A percentile compares a stretch with the other conserved stretches of the same genome.
These are phyloP conservation scores for Vitis hybrid DNA, from an alignment of 177 flowering plant genomes.

Conservation along the genomic window DNA sequence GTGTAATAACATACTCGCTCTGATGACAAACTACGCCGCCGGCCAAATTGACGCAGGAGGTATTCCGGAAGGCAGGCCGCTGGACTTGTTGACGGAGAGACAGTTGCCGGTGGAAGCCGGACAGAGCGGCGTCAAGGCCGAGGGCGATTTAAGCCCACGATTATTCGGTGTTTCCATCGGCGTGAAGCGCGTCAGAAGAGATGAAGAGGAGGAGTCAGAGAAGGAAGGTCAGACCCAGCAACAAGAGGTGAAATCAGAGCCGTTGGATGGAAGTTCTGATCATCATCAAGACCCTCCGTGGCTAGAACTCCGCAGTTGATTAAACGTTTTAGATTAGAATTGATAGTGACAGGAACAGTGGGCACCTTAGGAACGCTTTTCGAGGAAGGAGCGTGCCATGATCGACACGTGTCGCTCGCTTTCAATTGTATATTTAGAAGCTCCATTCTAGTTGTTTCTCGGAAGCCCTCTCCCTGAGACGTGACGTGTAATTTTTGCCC, in stretches of 20 bases:
- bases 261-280: conserved; percentile 24
- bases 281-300: conserved; percentile 20
- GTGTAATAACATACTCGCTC: conserved; percentile 43
- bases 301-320: conserved; percentile 13
- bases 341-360: too few relatives aligned
- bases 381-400: too few relatives aligned
- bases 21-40: conserved; percentile 57
- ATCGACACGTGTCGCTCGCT: too few relatives aligned
- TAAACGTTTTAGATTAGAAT: too few relatives aligned
- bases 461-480: too few relatives aligned
- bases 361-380: too few relatives aligned
- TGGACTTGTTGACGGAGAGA: conserved; percentile 35
- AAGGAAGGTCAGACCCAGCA: neutral
- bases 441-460: too few relatives aligned
- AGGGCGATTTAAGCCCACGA: conserved; percentile 21
- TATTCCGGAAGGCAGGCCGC: conserved; percentile 18
- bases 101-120: conserved; percentile 7
- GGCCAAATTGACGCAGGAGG: conserved; percentile 19
- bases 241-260: conserved; percentile 25
- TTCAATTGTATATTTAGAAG: too few relatives aligned
- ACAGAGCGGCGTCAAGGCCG: conserved; percentile 15
- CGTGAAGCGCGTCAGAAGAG: conserved; percentile 32
- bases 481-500: too few relatives aligned
- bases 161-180: conserved; percentile 54
- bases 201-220: conserved; percentile 18